Evolutionary conservation across 2,329 filamentous ascomycete genomes (phyloP), one percentile per base, ranked within the genome.

Genomic region (Colletotrichum gigasporum): DNA sequence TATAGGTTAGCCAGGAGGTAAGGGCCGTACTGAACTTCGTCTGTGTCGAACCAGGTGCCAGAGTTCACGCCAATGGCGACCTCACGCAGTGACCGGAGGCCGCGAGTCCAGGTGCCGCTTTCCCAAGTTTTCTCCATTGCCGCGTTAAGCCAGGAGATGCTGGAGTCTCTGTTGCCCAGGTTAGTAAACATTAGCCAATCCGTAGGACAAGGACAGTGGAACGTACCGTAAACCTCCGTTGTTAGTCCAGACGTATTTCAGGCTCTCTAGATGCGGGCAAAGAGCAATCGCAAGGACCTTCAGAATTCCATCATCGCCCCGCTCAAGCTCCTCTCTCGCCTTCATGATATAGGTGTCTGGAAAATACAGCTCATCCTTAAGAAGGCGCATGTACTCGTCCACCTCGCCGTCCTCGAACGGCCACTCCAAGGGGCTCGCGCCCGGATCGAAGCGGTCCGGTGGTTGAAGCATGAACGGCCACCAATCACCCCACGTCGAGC

Each of bases 401-500:
- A 35, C 14, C 16, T 61, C 57, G 4, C 22, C 48, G 3, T 26
- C 18, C 5, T n/a, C 24, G 16, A 47, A 18, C 5, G n/a, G 8
- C 39, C 39, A 45, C 4, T 14, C n/a, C 12, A 22, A 20, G 6
- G 57, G 39, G 16, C 14, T 32, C 32, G 28, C 47, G 18, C n/a
- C 7, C 16, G 6, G 24, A 7, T 44, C 28, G 34, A 35, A 44
- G 4, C 14, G 32, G 9, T 12, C 12, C 10, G 35, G 41, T 22
- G 18, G 30, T 18, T 35, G 9, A 24, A 53, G 42, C 24, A 12
- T 48, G 32, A 58, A 48, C 18, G 61, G 47, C 22, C 8, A 8
- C 61, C 61, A 64, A 14, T 58, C 53, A 7, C 34, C n/a, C 50
- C 48, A 60, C 2, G n/a, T 11, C 5, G 9, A 14, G 1, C 61